Conservation (phyloP, 768 basidiomycete genomes). For the Rubroboletus pulcherrimus region DNA sequence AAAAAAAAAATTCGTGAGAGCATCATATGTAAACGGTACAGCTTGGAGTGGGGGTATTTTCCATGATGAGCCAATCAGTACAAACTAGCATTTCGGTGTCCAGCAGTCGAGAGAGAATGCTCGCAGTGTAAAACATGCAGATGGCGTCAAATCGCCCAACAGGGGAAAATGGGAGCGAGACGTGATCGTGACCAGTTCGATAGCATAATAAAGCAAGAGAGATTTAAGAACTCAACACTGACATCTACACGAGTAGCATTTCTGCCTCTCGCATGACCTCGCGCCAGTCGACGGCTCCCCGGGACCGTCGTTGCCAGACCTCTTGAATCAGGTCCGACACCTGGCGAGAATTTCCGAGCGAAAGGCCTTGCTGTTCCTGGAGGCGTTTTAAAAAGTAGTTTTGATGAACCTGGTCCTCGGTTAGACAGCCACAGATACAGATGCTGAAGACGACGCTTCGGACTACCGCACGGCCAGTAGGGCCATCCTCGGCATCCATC, state of each 20-base stretch:
- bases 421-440: constrained; percentile 69
- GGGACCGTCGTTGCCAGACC: constrained; percentile 52
- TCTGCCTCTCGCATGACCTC: constrained; percentile 45
- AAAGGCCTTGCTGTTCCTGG: constrained; percentile 46
- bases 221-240: not conserved
- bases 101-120: constrained; percentile 16
- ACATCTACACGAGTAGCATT: constrained; percentile 57
- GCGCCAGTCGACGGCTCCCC: constrained; percentile 58
- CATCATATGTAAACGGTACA: constrained; percentile 18
- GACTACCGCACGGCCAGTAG: constrained; percentile 52
- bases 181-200: not conserved
- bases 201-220: constrained; percentile 4
- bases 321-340: constrained; percentile 49
- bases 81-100: constrained; percentile 18
- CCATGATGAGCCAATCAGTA: constrained; percentile 14
- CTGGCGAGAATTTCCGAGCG: constrained; percentile 62
- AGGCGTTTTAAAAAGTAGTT: constrained; percentile 44
- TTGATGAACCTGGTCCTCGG: constrained; percentile 46
- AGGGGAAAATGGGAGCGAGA: not conserved
- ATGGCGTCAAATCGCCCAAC: constrained; percentile 12
- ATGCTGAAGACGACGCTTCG: constrained; percentile 78
- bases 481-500: constrained; percentile 33
- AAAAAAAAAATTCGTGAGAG: not conserved
- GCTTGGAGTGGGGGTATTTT: constrained; percentile 21
- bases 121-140: constrained; percentile 8